Evolutionary conservation across 305 asterid genomes (phyloP).

Genomic region (Fraxinus albicans): DNA sequence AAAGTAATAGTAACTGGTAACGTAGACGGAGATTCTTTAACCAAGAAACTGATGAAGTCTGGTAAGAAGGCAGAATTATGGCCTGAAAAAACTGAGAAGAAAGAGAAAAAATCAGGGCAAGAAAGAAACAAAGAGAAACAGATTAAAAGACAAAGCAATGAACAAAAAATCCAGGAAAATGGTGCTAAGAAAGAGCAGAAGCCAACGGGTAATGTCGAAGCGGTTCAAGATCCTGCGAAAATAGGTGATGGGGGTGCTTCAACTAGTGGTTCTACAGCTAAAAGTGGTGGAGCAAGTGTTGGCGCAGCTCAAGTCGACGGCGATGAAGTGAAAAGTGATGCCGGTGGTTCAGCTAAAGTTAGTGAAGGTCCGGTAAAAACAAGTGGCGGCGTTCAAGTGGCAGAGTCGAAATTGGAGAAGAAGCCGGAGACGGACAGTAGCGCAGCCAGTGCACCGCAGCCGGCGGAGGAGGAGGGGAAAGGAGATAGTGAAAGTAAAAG

Average conservation of each 20-base stretch:
- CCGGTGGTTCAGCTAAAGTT: constrained; percentile 13
- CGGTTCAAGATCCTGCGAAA: constrained; percentile 2
- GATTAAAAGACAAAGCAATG: not conserved
- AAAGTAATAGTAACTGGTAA: constrained; percentile 57
- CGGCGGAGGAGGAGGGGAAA: constrained; percentile 24
- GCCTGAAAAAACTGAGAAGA: constrained; percentile 39
- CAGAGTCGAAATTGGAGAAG: constrained; percentile 31
- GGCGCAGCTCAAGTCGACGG: constrained; percentile 8
- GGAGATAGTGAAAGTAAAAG: constrained; percentile 16
- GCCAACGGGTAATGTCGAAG: constrained; percentile 5
- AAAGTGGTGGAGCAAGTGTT: not conserved
- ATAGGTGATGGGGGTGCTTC: not conserved
- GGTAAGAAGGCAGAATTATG: constrained; percentile 62
- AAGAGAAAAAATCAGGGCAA: constrained; percentile 14
- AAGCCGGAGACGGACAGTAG: constrained; percentile 31
- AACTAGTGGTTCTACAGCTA: not conserved
- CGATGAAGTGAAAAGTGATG: constrained; percentile 8
- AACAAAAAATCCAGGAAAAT: not conserved
- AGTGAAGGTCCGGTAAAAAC: constrained; percentile 2
- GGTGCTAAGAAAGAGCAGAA: constrained; percentile 17
- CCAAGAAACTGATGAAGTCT: constrained; percentile 46
- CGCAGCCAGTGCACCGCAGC: constrained; percentile 12
- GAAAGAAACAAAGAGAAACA: constrained; percentile 23
- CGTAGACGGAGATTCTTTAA: constrained; percentile 39
- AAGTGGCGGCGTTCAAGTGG: constrained; percentile 17